Evolutionary conservation across 441 rosid genomes (phyloP).

Genomic region (Croton setiger): DNA sequence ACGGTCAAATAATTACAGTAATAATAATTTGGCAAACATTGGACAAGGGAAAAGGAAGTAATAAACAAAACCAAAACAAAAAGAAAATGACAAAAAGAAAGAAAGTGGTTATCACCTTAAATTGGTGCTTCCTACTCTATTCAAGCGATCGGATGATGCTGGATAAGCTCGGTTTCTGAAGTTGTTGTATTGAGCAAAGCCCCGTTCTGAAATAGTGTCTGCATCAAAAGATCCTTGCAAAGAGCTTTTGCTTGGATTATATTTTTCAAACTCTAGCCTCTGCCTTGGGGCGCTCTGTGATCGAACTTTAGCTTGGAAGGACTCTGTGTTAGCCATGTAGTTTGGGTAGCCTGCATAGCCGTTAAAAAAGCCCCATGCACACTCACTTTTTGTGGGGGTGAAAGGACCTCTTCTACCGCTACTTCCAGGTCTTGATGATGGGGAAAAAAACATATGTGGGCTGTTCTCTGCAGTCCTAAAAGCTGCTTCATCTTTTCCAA

Average conservation of each 20-base stretch:
- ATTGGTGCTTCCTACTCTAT: conserved; percentile 47
- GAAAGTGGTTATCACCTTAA: conserved; percentile 26
- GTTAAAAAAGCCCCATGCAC: conserved; percentile 49
- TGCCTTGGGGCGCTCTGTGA: conserved; percentile 88
- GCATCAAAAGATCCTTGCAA: conserved; percentile 39
- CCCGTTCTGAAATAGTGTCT: conserved; percentile 37
- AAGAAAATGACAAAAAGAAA: background rate
- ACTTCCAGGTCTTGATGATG: conserved; percentile 57
- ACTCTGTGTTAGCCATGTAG: conserved; percentile 90
- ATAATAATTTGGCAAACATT: conserved; percentile 22
- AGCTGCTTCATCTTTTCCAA: conserved; percentile 42
- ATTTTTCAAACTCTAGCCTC: conserved; percentile 61
- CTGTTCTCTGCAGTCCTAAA: conserved; percentile 54
- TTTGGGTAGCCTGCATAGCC: conserved; percentile 68
- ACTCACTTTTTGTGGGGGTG: conserved; percentile 63
- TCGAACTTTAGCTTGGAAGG: conserved; percentile 70
- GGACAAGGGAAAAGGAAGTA: background rate
- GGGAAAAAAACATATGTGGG: conserved; percentile 50
- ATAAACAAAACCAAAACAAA: background rate
- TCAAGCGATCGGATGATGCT: conserved; percentile 72
- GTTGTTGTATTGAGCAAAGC: conserved; percentile 39
- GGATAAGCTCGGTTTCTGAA: conserved; percentile 61
- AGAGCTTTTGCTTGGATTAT: conserved; percentile 49
- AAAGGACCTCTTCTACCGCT: conserved; percentile 51
- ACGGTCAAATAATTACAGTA: conserved; percentile 34